phyloP scores from a whole-genome alignment of 768 basidiomycete species.

The Scleroderma citrinum region DNA sequence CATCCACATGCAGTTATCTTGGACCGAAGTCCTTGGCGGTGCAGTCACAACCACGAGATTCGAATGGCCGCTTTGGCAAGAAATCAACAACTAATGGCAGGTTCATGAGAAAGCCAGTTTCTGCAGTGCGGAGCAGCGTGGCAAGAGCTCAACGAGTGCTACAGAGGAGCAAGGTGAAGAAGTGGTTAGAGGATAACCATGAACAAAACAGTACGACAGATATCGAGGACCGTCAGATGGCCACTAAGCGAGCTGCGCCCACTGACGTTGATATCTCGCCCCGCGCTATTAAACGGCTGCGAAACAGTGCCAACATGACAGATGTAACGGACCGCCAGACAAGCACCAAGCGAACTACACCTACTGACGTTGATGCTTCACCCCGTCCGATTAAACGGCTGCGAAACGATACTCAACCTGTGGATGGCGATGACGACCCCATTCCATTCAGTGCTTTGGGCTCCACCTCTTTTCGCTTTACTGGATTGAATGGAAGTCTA shows the following conservation, averaged over 20 bases:
- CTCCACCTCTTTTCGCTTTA: conserved; percentile 24
- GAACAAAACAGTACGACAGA: conserved; percentile 15
- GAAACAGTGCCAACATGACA: conserved; percentile 11
- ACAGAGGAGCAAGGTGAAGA: conserved; percentile 37
- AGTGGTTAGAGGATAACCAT: conserved; percentile 26
- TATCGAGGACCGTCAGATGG: conserved; percentile 8
- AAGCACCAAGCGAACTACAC: conserved; percentile 21
- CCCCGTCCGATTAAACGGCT: conserved; percentile 23
- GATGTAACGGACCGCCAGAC: conserved; percentile 10
- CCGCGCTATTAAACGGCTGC: conserved; percentile 23
- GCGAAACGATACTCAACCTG: conserved; percentile 13
- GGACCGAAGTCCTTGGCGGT: conserved; percentile 41
- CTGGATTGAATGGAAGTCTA: conserved; percentile 38
- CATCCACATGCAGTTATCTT: conserved; percentile 18
- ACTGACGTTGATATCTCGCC: conserved; percentile 18
- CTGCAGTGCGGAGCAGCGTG: conserved; percentile 16
- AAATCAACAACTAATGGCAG: conserved; percentile 46
- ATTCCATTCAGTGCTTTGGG: conserved; percentile 16
- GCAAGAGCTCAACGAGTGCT: conserved; percentile 37
- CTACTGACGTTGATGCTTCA: conserved; percentile 17
- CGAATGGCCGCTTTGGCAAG: conserved; percentile 64
- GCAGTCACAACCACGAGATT: conserved; percentile 53
- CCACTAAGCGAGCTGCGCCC: conserved; percentile 19
- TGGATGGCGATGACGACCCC: conserved; percentile 22
- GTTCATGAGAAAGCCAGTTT: conserved; percentile 33